Base-by-base conservation (phyloP, 768 basidiomycete genomes). In the Cystofilobasidium capitatum region DNA sequence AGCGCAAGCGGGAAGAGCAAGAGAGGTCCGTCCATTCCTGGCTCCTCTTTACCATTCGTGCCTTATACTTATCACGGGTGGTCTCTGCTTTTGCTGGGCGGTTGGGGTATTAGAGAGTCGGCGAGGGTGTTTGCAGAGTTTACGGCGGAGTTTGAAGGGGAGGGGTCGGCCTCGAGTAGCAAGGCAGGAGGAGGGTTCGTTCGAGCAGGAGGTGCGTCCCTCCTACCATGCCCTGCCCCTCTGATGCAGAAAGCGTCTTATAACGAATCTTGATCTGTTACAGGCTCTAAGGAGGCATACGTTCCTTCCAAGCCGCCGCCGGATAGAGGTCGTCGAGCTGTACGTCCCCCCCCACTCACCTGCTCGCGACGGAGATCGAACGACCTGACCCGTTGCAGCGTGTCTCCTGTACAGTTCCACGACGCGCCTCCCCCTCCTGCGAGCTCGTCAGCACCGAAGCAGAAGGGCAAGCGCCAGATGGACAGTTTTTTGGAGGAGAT, bases 401-500 rank as follows among this genome's bases (percentile, higher is more conserved):
- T 54, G 49, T 61, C 20, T 37, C 26, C 55, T 45, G 68, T 16
- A 5, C 45, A 71, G 47, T 61, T 58, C 35, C 58, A 51, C 33
- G 49, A 62, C 37, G 42, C 40, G 10, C 55, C 58, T 26, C 68
- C 68, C 13, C 59, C 68, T 9, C 62, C 62, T 5, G 31, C 59
- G 3, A 70, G 54, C 61, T 61, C 86, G 82, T 81, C 82, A 0
- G 82, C 55, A 10, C 82, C 85, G 0, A 91, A 86, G 75, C 86
- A 89, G 0, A 96, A 91, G 76, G 96, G 96, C 3, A 96, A 91
- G 76, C 84, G 94, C 60, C 91, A 89, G 0, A 98, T 98, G 91
- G 93, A 97, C 77, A 78, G 86, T 1, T 99, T 98, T 75, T 80
- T 99, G 60, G 92, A 96, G 73, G 92, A 99, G 79, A 90, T 99